Evolutionary conservation across 495 filamentous ascomycete species (phyloP).

Genomic region (Jackrogersella multiformis): DNA sequence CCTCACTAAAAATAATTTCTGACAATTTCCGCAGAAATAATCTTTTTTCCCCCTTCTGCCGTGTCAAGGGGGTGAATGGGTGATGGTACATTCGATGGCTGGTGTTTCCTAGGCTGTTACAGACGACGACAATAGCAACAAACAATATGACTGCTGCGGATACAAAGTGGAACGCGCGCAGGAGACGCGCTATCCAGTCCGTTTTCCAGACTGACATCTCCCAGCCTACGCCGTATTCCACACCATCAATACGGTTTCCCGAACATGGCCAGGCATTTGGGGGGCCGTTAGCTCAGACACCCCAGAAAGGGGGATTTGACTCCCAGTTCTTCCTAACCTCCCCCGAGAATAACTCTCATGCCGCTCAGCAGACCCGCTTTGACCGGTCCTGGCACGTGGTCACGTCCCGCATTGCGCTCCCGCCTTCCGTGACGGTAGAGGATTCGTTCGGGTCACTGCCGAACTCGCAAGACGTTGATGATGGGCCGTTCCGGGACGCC

Average conservation of each 20-base stretch:
- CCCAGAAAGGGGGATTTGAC: slow-evolving; percentile 20
- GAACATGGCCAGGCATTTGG: slow-evolving; percentile 53
- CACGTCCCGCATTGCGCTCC: slow-evolving; percentile 68
- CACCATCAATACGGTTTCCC: slow-evolving; percentile 47
- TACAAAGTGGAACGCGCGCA: slow-evolving; percentile 53
- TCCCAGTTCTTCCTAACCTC: slow-evolving; percentile 26
- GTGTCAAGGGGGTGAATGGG: slow-evolving; percentile 4
- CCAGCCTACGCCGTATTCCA: slow-evolving; percentile 55
- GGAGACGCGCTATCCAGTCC: slow-evolving; percentile 58
- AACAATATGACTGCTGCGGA: slow-evolving; percentile 27
- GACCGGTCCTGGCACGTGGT: slow-evolving; percentile 75
- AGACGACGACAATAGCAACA: slow-evolving; percentile 26
- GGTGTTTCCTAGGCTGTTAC: slow-evolving; percentile 11
- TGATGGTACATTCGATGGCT: slow-evolving; percentile 17
- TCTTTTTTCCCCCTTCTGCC: neutral
- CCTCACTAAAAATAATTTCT: slow-evolving; percentile 38
- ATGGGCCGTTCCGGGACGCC: slow-evolving; percentile 54
- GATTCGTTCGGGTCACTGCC: slow-evolving; percentile 54
- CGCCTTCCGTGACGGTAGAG: slow-evolving; percentile 55
- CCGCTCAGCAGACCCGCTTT: slow-evolving; percentile 67
- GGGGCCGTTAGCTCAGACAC: slow-evolving; percentile 37
- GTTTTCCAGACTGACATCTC: slow-evolving; percentile 60
- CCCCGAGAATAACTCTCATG: slow-evolving; percentile 41
- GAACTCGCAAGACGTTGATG: slow-evolving; percentile 52
- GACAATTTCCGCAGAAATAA: slow-evolving; percentile 19